phyloP scores from a whole-genome alignment of 2,329 filamentous ascomycete species.

The Annulohypoxylon truncatum region DNA sequence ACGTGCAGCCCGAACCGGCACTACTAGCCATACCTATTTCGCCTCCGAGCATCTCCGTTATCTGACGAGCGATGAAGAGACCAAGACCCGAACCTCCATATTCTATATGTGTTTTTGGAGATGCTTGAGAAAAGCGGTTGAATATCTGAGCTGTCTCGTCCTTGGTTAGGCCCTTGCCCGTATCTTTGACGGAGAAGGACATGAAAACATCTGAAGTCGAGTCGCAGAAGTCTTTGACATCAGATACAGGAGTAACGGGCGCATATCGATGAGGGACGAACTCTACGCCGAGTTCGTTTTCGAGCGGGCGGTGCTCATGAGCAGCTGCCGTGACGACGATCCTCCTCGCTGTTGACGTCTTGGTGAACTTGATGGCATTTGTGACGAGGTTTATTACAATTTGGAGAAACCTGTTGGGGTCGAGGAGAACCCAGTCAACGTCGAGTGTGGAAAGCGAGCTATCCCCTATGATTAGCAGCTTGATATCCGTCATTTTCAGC shows the following conservation, averaged over 20 bases:
- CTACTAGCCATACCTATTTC: slow-evolving; percentile 80
- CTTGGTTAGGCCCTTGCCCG: slow-evolving; percentile 77
- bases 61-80: slow-evolving; percentile 79
- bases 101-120: slow-evolving; percentile 78
- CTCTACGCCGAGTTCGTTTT: slow-evolving; percentile 62
- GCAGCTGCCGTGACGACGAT: slow-evolving; percentile 63
- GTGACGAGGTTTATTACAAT: slow-evolving; percentile 84
- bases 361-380: slow-evolving; percentile 86
- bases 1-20: slow-evolving; percentile 76
- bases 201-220: slow-evolving; percentile 63
- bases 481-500: slow-evolving; percentile 74
- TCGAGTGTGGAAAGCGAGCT: slow-evolving; percentile 67
- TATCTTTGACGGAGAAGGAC: slow-evolving; percentile 80
- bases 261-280: slow-evolving; percentile 69
- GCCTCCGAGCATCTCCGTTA: slow-evolving; percentile 85
- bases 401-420: slow-evolving; percentile 80
- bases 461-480: slow-evolving; percentile 72
- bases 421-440: slow-evolving; percentile 74
- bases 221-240: background rate
- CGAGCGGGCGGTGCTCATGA: slow-evolving; percentile 54
- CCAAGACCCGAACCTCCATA: slow-evolving; percentile 84
- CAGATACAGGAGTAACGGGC: slow-evolving; percentile 41
- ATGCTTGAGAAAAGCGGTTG: slow-evolving; percentile 82
- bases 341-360: slow-evolving; percentile 67
- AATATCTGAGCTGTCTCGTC: slow-evolving; percentile 81